phyloP scores from a whole-genome alignment of 805 yeast genomes.

The Wickerhamomyces mucosus region DNA sequence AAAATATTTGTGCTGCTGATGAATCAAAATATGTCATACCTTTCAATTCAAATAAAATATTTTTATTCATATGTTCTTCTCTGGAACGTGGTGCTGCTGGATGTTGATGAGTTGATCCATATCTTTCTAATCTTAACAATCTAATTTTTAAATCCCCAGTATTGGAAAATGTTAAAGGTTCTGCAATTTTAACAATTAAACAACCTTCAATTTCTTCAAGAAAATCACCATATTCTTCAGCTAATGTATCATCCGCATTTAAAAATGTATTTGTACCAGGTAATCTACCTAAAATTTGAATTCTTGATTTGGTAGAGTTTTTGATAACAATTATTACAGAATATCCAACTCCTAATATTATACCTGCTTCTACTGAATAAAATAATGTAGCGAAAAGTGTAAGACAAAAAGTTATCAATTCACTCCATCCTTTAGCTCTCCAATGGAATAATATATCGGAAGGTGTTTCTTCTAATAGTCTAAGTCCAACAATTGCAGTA shows the following conservation, averaged over 20 bases:
- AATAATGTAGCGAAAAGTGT: slow-evolving; percentile 56
- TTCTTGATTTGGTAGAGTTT: slow-evolving; percentile 73
- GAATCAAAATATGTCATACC: slow-evolving; percentile 81
- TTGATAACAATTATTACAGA: slow-evolving; percentile 72
- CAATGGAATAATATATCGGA: slow-evolving; percentile 66
- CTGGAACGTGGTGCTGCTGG: slow-evolving; percentile 59
- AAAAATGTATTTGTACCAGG: slow-evolving; percentile 53
- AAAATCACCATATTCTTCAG: slow-evolving; percentile 16
- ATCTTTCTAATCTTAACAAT: slow-evolving; percentile 59
- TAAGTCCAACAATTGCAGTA: slow-evolving; percentile 67
- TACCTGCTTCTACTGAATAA: slow-evolving; percentile 83
- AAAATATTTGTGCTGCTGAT: slow-evolving; percentile 64
- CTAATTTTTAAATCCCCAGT: slow-evolving; percentile 65
- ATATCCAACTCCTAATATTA: slow-evolving; percentile 76
- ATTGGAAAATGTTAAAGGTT: slow-evolving; percentile 83
- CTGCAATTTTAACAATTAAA: slow-evolving; percentile 72
- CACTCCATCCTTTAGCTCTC: slow-evolving; percentile 66
- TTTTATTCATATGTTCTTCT: slow-evolving; percentile 36
- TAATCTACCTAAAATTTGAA: slow-evolving; percentile 69
- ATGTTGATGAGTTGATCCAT: slow-evolving; percentile 66
- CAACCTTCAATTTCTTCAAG: slow-evolving; percentile 56
- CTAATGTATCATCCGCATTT: slow-evolving; percentile 58
- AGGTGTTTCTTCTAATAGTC: slow-evolving; percentile 79
- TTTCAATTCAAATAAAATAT: slow-evolving; percentile 64
- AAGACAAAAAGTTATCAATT: slow-evolving; percentile 56